Conservation (phyloP, 805 yeast genomes). For the Kluyveromyces nonfermentans region DNA sequence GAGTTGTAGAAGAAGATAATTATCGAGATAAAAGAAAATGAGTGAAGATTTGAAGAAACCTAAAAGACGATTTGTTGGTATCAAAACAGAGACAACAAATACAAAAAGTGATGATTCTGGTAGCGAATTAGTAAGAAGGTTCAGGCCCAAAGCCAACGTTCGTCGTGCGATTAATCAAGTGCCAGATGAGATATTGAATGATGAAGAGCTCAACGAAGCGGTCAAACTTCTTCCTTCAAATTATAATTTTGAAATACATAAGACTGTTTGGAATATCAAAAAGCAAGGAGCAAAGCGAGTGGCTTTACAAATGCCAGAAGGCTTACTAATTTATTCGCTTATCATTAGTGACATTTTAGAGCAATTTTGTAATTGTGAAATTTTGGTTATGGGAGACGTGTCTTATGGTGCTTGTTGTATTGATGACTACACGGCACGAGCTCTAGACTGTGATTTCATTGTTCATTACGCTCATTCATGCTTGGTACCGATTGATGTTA, state of each 20-base stretch:
- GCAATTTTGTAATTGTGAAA: constrained; percentile 81
- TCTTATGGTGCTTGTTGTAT: constrained; percentile 98
- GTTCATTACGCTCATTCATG: constrained; percentile 98
- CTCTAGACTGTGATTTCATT: constrained; percentile 87
- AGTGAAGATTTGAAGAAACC: constrained; percentile 20
- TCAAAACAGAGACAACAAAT: constrained; percentile 26
- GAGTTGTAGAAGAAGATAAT: too few relatives aligned
- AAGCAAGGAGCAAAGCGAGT: constrained; percentile 71
- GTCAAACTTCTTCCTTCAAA: constrained; percentile 75
- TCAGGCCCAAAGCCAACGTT: constrained; percentile 29
- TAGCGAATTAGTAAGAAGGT: constrained; percentile 20
- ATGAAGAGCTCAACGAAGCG: constrained; percentile 76
- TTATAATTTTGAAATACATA: constrained; percentile 92
- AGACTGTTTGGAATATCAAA: constrained; percentile 86
- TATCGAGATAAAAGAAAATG: neutral
- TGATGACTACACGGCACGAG: constrained; percentile 89
- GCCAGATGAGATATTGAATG: constrained; percentile 75
- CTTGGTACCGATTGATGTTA: constrained; percentile 88
- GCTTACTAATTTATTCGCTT: constrained; percentile 77
- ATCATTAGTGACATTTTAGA: constrained; percentile 86
- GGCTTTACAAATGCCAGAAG: constrained; percentile 97
- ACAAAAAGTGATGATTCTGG: constrained; percentile 24
- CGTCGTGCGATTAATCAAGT: constrained; percentile 73
- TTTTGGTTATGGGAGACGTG: constrained; percentile 96
- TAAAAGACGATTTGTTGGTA: constrained; percentile 55